Evolutionary conservation across 2,329 filamentous ascomycete genomes (phyloP).

Genomic region (Onygenales sp.): DNA sequence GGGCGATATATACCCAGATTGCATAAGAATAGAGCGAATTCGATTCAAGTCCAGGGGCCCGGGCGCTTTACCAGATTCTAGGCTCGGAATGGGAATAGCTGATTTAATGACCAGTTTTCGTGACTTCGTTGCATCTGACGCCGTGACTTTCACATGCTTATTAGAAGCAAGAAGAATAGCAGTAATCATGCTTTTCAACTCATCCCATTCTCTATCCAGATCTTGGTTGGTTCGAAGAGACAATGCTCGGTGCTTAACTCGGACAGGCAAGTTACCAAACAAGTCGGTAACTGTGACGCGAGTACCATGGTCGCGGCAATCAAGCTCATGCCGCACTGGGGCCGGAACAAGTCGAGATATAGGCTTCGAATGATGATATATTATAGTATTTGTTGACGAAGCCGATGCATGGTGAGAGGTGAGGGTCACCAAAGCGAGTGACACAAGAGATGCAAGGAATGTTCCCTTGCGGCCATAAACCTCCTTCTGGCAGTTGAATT

Average conservation of each 20-base stretch:
- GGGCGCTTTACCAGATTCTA: not conserved
- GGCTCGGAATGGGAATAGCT: not conserved
- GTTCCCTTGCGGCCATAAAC: conserved; percentile 60
- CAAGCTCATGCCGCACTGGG: conserved; percentile 47
- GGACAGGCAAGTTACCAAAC: conserved; percentile 84
- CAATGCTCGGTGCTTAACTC: conserved; percentile 67
- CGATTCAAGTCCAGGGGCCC: not conserved
- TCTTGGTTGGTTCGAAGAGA: conserved; percentile 42
- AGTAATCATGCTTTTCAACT: conserved; percentile 49
- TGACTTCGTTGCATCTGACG: conserved; percentile 44
- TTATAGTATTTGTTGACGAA: conserved; percentile 51
- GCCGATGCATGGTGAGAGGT: conserved; percentile 54
- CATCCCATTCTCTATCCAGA: conserved; percentile 55
- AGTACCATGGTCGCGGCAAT: conserved; percentile 58
- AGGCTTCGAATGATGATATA: conserved; percentile 59
- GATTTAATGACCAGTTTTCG: conserved; percentile 26
- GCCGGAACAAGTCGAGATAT: conserved; percentile 57
- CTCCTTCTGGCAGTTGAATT: conserved; percentile 38
- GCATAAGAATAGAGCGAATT: conserved; percentile 49
- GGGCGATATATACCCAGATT: conserved; percentile 54
- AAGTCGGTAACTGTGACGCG: conserved; percentile 66
- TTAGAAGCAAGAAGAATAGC: conserved; percentile 64
- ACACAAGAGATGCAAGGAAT: conserved; percentile 68
- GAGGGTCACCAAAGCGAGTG: conserved; percentile 67
- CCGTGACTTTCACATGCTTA: conserved; percentile 43